Percentiles rank a stretch among this genome's conserved stretches.
Evolutionary conservation across 345 rosid genomes (phyloP).

Genomic region (Eucalyptus cladocalyx): DNA sequence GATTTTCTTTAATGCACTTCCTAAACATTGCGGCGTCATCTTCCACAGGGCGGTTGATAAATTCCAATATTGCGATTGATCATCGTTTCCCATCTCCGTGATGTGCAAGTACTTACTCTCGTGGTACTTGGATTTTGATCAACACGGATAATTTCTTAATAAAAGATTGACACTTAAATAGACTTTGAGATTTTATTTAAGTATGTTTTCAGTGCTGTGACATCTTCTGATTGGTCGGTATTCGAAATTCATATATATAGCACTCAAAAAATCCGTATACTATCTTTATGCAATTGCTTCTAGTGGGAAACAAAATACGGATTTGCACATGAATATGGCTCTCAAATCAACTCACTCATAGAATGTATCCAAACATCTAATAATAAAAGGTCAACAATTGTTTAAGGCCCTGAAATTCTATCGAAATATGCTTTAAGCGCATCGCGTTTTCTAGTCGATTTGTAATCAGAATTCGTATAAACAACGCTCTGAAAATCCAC

Average conservation of each 20-base stretch:
- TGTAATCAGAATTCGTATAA: neutral
- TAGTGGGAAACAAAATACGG: neutral
- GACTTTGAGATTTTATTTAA: neutral
- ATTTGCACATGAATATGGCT: neutral
- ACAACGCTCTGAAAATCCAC: neutral
- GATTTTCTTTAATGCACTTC: neutral
- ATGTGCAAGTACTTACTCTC: neutral
- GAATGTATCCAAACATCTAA: neutral
- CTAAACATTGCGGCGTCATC: neutral
- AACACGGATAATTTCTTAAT: neutral
- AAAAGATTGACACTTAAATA: neutral
- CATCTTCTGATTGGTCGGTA: rapidly evolving
- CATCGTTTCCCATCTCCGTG: neutral
- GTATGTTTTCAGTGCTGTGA: neutral
- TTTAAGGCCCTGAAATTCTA: neutral
- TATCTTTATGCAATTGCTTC: neutral
- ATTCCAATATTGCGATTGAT: neutral
- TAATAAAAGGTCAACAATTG: neutral
- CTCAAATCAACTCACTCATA: neutral
- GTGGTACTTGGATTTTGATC: neutral
- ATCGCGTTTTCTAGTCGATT: neutral
- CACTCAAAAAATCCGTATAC: neutral
- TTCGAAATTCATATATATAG: rapidly evolving
- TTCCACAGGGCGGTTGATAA: neutral
- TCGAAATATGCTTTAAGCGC: neutral